A percentile compares a stretch with the other conserved stretches of the same genome.
phyloP scores from a whole-genome alignment of 306 rosid genomes.

The Dalbergia cochinchinensis region DNA sequence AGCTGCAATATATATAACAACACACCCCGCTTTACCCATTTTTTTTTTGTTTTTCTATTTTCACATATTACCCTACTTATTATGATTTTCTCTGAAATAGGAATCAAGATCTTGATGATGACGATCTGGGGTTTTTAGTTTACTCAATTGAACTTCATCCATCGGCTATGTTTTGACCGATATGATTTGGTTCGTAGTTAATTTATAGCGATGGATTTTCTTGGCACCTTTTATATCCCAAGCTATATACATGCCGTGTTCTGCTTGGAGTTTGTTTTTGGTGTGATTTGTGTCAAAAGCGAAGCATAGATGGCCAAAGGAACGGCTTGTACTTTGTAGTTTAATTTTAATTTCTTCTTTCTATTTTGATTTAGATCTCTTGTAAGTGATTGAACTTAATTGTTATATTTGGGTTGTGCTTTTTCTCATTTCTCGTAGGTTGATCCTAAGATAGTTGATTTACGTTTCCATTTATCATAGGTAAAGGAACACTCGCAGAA shows the following conservation, averaged over 20 bases:
- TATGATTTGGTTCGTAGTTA: neutral
- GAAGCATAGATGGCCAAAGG: neutral
- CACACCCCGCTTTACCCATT: neutral
- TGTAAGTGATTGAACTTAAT: neutral
- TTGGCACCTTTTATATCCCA: neutral
- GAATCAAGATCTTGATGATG: neutral
- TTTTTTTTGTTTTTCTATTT: neutral
- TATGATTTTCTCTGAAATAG: neutral
- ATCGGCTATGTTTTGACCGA: neutral
- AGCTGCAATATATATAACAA: neutral
- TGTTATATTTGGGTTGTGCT: neutral
- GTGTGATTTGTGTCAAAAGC: conserved; percentile 1
- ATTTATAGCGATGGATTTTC: neutral
- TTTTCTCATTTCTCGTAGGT: neutral
- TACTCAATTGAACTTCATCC: neutral
- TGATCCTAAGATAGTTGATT: neutral
- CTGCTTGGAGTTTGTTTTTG: neutral
- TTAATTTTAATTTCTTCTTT: neutral
- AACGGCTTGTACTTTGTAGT: neutral
- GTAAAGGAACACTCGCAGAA: neutral
- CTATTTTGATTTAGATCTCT: neutral
- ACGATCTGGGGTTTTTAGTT: neutral
- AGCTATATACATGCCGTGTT: neutral
- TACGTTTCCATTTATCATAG: conserved; percentile 7
- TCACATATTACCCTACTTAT: neutral